Evolutionary conservation across 2,329 filamentous ascomycete genomes (phyloP), one percentile per base, ranked within the genome.

Genomic region (Aspergillus floridensis): DNA sequence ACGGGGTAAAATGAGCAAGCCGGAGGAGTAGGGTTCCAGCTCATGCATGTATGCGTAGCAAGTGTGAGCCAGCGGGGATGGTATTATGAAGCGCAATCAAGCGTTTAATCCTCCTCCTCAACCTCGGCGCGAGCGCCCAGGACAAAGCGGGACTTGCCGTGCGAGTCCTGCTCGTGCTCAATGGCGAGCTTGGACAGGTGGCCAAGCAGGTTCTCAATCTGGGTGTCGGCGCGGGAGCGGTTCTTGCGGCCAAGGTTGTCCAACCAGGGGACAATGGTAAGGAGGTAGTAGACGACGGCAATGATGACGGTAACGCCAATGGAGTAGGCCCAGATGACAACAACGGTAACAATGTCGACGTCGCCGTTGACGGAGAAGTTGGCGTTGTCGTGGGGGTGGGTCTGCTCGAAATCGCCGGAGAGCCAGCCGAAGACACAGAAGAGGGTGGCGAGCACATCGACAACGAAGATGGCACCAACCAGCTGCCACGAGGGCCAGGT

Each of bases 371-470:
- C 58, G 64, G 80, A 68, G 73, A 76, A 76, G 48, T 38, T 16
- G 38, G 65, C 65, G 31, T 56, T 49, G 62, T 65, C 70, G 22
- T 66, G 61, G 58, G 70, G 68, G 31, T 35, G 41, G 61, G 74
- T 74, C 64, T 70, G 63, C 52, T 53, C 19, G 61, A 63, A 77
- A 51, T 77, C 76, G 60, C 85, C 86, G 48, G 84, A 83, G 67
- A 92, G 79, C 88, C 88, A 91, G 60, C 89, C 89, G 79, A 91
- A 91, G 71, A 90, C 76, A 77, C 83, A 85, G 83, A 91, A 92
- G 70, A 91, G 80, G 58, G 88, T 91, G 41, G 89, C 86, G 29
- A 91, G 76, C 54, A 85, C 83, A 74, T 91, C 89, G 70, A 92
- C 89, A 73, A 84, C 81, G 66, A 89, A 79, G 74, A 91, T 91